These are phyloP conservation scores for Canna indica DNA, from an alignment of 176 grass and related monocot genomes.

Conservation along the genomic window DNA sequence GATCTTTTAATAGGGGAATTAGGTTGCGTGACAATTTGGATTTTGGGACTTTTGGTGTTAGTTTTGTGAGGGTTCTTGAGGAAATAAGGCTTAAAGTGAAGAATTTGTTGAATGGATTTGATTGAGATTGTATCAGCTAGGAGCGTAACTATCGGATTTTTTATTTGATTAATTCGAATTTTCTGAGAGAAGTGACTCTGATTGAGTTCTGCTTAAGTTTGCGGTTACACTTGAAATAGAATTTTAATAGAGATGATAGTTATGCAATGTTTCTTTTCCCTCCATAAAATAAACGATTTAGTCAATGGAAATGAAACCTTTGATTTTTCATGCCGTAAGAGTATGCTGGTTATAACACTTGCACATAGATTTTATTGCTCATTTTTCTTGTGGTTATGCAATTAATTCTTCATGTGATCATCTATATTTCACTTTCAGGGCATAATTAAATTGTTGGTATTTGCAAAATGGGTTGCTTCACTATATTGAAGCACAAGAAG, in stretches of 20 bases:
- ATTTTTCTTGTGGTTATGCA: neutral
- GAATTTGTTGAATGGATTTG: neutral
- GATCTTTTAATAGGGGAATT: neutral
- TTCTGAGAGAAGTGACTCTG: neutral
- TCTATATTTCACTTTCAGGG: conserved; percentile 1
- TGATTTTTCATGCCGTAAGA: neutral
- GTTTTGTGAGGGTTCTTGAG: neutral
- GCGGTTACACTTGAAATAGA: neutral
- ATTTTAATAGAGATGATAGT: neutral
- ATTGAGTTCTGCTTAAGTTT: too few species aligned
- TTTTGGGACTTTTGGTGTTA: neutral
- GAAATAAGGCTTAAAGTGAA: neutral
- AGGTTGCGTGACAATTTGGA: neutral
- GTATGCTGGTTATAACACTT: neutral
- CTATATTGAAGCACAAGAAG: conserved; percentile 69
- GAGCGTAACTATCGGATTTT: neutral
- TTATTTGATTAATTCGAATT: neutral
- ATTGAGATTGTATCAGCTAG: neutral
- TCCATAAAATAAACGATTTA: neutral
- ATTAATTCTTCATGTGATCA: neutral
- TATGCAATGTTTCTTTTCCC: neutral
- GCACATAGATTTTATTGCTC: too few species aligned
- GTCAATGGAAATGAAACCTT: too few species aligned
- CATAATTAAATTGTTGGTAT: neutral
- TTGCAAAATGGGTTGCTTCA: conserved; percentile 87